These are phyloP conservation scores for Bauhinia variegata DNA, from an alignment of 306 rosid species.

Conservation along the genomic window DNA sequence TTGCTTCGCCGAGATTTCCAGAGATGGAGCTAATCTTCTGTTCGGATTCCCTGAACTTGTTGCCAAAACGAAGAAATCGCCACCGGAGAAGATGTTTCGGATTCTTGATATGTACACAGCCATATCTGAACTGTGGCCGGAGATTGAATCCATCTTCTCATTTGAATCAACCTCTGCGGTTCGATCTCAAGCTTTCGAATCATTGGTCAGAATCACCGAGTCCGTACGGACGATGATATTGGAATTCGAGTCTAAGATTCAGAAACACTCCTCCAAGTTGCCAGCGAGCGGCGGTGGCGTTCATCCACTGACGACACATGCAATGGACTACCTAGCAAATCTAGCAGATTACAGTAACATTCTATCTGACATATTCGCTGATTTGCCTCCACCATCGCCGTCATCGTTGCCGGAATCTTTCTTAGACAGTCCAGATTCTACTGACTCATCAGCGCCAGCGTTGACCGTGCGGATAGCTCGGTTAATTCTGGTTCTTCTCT, in stretches of 20 bases:
- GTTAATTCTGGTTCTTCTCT: constrained; percentile 63
- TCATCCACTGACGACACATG: constrained; percentile 84
- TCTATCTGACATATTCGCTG: constrained; percentile 57
- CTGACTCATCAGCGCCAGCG: constrained; percentile 21
- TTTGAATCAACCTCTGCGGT: constrained; percentile 59
- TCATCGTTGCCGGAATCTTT: constrained; percentile 66
- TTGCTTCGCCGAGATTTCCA: constrained; percentile 52
- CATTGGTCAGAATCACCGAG: constrained; percentile 43
- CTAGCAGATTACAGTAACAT: constrained; percentile 65
- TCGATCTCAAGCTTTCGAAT: constrained; percentile 50
- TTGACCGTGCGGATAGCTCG: constrained; percentile 47
- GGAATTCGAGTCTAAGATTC: constrained; percentile 74
- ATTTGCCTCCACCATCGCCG: constrained; percentile 47
- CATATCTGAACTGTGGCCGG: constrained; percentile 43
- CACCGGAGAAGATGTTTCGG: constrained; percentile 48
- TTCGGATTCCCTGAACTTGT: constrained; percentile 59
- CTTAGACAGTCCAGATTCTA: constrained; percentile 44
- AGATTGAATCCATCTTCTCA: constrained; percentile 65
- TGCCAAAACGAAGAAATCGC: constrained; percentile 41
- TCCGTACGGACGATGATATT: constrained; percentile 54
- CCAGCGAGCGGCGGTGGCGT: constrained; percentile 62
- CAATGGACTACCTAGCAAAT: constrained; percentile 70
- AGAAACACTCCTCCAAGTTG: constrained; percentile 62
- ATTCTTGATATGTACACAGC: constrained; percentile 56
- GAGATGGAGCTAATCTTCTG: constrained; percentile 52